A percentile compares a stretch with the other conserved stretches of the same genome.
Conservation (phyloP, 352 stramenopile species). For the Pythium coloratum region DNA sequence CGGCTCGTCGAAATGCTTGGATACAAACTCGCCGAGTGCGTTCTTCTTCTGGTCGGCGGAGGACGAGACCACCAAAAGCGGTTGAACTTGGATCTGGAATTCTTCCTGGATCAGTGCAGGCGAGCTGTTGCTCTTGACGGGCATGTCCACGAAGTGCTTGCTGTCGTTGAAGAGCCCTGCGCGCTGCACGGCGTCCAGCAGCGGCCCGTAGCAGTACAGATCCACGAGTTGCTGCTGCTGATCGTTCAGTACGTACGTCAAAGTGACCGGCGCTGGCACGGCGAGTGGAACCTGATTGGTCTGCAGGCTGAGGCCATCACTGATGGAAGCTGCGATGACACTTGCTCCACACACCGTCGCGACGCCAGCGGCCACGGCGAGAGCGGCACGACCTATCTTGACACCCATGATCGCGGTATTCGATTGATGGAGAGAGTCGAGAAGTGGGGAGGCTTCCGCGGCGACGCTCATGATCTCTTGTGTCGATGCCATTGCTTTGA, state of each 20-base stretch:
- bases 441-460: neutral
- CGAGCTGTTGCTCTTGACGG: constrained; percentile 48
- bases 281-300: neutral
- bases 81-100: constrained; percentile 25
- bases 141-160: constrained; percentile 92
- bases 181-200: constrained; percentile 68
- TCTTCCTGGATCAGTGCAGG: constrained; percentile 37
- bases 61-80: constrained; percentile 3
- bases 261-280: neutral
- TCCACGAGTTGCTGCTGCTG: constrained; percentile 27
- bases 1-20: constrained; percentile 59
- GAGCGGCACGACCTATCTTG: neutral
- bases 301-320: neutral
- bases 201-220: constrained; percentile 51
- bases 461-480: neutral
- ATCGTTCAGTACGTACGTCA: neutral
- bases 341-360: constrained; percentile 9
- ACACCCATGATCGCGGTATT: neutral
- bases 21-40: constrained; percentile 51
- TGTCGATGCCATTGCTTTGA: neutral
- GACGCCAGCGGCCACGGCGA: constrained; percentile 7
- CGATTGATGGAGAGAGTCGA: neutral
- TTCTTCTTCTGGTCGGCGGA: constrained; percentile 22
- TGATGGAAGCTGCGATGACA: neutral
- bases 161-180: constrained; percentile 72